Percentiles rank a stretch among this genome's conserved stretches.
Conservation (phyloP, 2,329 filamentous ascomycete species). For the Lasiodiplodia citricola region DNA sequence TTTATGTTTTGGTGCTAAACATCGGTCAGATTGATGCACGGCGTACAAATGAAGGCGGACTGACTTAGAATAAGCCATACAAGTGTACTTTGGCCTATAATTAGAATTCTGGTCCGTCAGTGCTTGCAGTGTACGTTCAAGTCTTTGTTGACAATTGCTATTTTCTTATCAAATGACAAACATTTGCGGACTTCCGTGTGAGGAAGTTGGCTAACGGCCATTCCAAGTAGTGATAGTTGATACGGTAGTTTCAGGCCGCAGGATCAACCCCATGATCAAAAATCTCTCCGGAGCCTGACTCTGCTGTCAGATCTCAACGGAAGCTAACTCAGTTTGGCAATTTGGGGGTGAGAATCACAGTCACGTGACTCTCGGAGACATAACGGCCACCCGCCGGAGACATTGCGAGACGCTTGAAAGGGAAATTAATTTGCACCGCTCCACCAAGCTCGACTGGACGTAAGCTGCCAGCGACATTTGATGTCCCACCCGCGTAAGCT, state of each 20-base stretch:
- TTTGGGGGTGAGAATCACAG: neutral
- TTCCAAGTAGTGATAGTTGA: neutral
- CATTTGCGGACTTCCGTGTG: neutral
- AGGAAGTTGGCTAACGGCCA: neutral
- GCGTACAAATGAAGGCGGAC: no score
- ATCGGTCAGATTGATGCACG: no score
- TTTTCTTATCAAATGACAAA: no score
- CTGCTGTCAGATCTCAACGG: neutral
- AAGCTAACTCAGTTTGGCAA: neutral
- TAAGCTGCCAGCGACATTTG: neutral
- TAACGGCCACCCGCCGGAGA: constrained; percentile 4
- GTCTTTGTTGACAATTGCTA: no score
- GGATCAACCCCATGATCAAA: neutral
- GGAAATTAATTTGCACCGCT: neutral
- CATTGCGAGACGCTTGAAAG: neutral
- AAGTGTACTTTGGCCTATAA: no score
- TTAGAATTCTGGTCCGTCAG: neutral
- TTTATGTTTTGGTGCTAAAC: no score
- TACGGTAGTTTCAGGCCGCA: no score
- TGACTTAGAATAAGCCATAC: no score
- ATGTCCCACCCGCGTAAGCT: neutral
- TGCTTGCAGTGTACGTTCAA: no score
- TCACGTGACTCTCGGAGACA: constrained; percentile 16
- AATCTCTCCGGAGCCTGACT: neutral
- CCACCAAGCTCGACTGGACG: neutral